phyloP scores from a whole-genome alignment of 768 basidiomycete species.

The Tylopilus balloui region DNA sequence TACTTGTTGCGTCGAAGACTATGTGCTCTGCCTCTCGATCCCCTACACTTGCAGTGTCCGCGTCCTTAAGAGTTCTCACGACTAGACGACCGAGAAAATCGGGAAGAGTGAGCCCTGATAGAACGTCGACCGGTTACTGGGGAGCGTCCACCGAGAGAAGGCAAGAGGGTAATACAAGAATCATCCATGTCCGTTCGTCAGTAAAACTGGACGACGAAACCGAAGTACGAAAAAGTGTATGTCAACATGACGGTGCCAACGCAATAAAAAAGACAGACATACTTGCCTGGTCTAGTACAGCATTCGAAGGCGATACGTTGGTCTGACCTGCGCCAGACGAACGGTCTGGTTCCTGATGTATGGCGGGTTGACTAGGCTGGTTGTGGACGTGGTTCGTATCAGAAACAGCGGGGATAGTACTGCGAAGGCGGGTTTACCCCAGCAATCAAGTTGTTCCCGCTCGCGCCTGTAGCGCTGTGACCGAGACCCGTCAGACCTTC shows the following conservation, averaged over 20 bases:
- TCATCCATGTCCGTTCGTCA: slow-evolving; percentile 8
- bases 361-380: slow-evolving; percentile 23
- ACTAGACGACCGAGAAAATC: background rate
- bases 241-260: background rate
- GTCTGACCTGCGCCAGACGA: slow-evolving; percentile 17
- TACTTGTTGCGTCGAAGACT: background rate
- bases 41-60: background rate
- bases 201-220: slow-evolving; percentile 20
- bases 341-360: slow-evolving; percentile 27
- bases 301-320: slow-evolving; percentile 16
- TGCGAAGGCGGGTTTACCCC: slow-evolving; percentile 20
- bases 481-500: slow-evolving; percentile 38
- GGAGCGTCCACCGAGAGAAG: background rate
- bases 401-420: background rate
- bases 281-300: slow-evolving; percentile 26
- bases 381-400: background rate
- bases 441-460: slow-evolving; percentile 17
- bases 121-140: background rate
- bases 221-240: background rate
- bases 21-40: background rate
- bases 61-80: background rate
- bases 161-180: slow-evolving; percentile 7
- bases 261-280: background rate
- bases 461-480: slow-evolving; percentile 10
- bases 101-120: background rate